Conservation (phyloP, 768 basidiomycete species). For the Exidia glandulosa region DNA sequence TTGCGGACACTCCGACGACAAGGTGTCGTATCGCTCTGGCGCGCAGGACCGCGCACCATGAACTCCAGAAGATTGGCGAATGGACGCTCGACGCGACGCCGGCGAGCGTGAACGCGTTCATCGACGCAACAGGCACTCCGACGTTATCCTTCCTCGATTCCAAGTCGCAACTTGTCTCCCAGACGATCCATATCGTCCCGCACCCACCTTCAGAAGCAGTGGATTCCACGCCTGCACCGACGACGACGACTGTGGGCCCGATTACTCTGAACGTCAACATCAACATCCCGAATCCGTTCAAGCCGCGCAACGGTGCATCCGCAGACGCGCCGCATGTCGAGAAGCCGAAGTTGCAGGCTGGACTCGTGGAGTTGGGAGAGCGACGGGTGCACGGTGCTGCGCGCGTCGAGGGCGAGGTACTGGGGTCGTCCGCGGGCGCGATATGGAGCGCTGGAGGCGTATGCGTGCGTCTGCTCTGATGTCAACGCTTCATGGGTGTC, state of each 20-base stretch:
- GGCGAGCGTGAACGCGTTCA: not conserved
- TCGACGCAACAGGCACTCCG: conserved; percentile 25
- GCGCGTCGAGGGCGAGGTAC: no score
- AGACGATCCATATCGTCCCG: conserved; percentile 2
- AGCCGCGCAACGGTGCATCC: conserved; percentile 13
- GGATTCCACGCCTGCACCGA: no score
- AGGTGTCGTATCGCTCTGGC: conserved; percentile 25
- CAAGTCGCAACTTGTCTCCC: not conserved
- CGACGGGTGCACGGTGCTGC: no score
- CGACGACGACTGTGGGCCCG: not conserved
- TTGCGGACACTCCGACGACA: conserved; percentile 3
- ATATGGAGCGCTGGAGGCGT: no score
- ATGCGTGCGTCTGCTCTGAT: no score
- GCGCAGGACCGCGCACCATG: conserved; percentile 25
- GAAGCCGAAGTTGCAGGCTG: no score
- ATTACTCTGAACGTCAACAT: not conserved
- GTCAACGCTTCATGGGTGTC: no score
- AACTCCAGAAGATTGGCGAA: conserved; percentile 38
- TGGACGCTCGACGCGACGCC: conserved; percentile 39
- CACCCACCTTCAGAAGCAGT: not conserved
- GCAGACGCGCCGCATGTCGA: no score
- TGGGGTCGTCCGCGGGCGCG: no score
- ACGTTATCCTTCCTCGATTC: conserved; percentile 5
- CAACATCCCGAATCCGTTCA: conserved; percentile 52
- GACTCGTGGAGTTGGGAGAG: no score